A percentile compares a stretch with the other conserved stretches of the same genome.
These are phyloP conservation scores for Dactylellina leptospora DNA, from an alignment of 2,329 filamentous ascomycete genomes.

Conservation along the genomic window DNA sequence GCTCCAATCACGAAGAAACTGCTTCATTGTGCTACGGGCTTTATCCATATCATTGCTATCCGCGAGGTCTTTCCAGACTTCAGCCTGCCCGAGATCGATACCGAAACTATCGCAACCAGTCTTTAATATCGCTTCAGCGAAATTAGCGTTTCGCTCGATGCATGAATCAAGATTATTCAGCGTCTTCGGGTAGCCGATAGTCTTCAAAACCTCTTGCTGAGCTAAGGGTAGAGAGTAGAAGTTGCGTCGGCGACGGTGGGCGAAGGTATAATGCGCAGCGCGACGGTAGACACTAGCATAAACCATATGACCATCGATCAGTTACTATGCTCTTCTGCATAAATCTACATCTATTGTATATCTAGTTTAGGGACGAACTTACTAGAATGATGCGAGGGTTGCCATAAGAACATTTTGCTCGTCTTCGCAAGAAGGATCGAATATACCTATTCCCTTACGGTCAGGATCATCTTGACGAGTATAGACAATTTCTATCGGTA, in stretches of 20 bases:
- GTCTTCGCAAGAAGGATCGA: slow-evolving; percentile 22
- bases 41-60: slow-evolving; percentile 84
- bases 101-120: slow-evolving; percentile 74
- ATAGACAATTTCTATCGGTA: too few species aligned
- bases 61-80: slow-evolving; percentile 75
- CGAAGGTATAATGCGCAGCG: slow-evolving; percentile 86
- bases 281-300: slow-evolving; percentile 52
- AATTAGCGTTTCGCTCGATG: slow-evolving; percentile 85
- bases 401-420: slow-evolving; percentile 30
- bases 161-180: slow-evolving; percentile 83
- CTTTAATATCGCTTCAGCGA: slow-evolving; percentile 80
- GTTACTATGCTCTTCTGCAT: too few species aligned
- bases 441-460: slow-evolving; percentile 18
- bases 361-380: background rate
- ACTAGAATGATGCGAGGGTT: slow-evolving; percentile 37
- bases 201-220: slow-evolving; percentile 84
- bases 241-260: slow-evolving; percentile 85
- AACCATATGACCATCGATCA: too few species aligned
- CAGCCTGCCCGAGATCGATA: slow-evolving; percentile 59
- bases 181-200: slow-evolving; percentile 81
- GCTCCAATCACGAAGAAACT: slow-evolving; percentile 96
- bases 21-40: slow-evolving; percentile 87
- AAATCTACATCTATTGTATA: too few species aligned
- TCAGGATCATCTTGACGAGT: too few species aligned
- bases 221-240: slow-evolving; percentile 88